Evolutionary conservation across 1,284 basidiomycete species (phyloP), one percentile per base, ranked within the genome.

Genomic region (Ustilago curta): DNA sequence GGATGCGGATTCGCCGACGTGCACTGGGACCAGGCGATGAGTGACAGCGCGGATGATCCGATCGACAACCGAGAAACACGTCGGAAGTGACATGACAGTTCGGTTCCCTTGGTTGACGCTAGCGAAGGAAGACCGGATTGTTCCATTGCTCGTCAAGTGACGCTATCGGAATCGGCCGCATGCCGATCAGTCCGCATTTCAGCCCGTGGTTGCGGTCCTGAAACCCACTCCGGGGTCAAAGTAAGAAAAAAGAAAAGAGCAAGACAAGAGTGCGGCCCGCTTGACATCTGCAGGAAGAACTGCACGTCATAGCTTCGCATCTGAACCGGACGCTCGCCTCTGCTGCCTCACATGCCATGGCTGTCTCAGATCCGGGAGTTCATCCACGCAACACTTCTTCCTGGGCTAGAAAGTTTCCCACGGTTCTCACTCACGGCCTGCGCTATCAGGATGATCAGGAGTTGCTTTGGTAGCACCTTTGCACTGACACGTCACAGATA

Each of bases 311-410:
- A 27, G 27, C 27, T 27, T 27, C 27, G 7, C 27, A n/a, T 27
- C 27, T 27, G 3, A 7, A 27, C 27, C 27, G 27, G 29, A 49
- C 29, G 18, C 16, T n/a, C 5, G 47, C 21, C 31, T 50, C 8
- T 11, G 23, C 8, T 3, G 11, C 19, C 12, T 16, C 49, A 51
- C 49, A 51, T 51, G 21, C 49, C 32, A 37, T 9, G 23, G 9
- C 49, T 51, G 49, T 51, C 35, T 51, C 49, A 51, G 32, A 51
- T 4, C 32, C 19, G 49, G 49, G 32, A 51, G 23, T 51, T 23
- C 19, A 12, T 40, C 18, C n/a, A 40, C 39, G 18, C 7, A 21
- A 25, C 43, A 25, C 23, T n/a, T 44, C 25, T 44, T 44, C 43
- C 21, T 19, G 21, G 23, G 27, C 25, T 16, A 8, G 7, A 23